Base-by-base conservation (phyloP, 805 yeast genomes). In the Komagataella pastoris region DNA sequence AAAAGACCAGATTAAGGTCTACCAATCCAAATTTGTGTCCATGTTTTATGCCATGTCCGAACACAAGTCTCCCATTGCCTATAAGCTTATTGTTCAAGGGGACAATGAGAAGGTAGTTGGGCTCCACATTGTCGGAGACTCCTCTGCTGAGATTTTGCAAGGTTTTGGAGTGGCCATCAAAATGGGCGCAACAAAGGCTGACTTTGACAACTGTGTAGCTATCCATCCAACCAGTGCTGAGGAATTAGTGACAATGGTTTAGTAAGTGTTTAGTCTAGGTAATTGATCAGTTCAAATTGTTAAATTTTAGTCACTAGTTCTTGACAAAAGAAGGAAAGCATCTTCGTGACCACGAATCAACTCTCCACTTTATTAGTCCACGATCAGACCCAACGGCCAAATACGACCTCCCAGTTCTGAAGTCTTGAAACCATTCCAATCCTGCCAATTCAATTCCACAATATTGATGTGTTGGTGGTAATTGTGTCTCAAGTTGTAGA, bases 191-290 rank as follows among this genome's bases (percentile, higher is more conserved):
- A 93, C 99, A 44, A 93, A 93, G 74, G 80, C 79, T 48, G 97
- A 93, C 67, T 93, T 93, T 58, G 99, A 93, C 70, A 81, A 73
- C 66, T 87, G 95, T 72, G 98, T 93, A 47, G 99, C 99, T 44
- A 93, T 93, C 64, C 99, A 93, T 66, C 99, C 99, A 56, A 93
- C 99, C 1, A 81, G 95, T 57, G 99, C 99, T 46, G 99, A 93
- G 73, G 99, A 93, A 72, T 70, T 93, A 50, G 99, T 93, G 44
- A 93, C 99, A 19, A 71, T 86, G 79, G 40, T 30, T 30, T 30
- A 30, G 14, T 14, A 30, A 10, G 8, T 8, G 23, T 21, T 21
- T 14, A 30, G 5, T 30, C 2, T 30, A 30, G 14, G 40, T 30
- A 30, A 30, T 30, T 30, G 14, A 30, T 30, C 40, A 10, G 12